Conservation (phyloP, 2,329 filamentous ascomycete species). For the Fusarium vanettenii region DNA sequence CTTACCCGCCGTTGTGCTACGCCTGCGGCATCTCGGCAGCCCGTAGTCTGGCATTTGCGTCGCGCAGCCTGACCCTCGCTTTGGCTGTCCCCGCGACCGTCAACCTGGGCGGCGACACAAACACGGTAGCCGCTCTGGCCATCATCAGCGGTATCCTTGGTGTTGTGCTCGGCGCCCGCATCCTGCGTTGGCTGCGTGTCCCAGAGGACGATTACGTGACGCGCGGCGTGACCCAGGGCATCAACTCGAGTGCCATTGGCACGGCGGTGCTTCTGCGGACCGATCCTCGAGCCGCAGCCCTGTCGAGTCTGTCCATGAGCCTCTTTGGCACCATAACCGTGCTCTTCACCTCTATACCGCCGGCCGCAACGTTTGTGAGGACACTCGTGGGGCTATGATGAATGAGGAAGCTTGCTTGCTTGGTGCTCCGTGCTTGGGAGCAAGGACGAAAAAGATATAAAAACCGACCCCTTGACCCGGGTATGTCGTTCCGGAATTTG, state of each 20-base stretch:
- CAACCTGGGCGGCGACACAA: slow-evolving; percentile 67
- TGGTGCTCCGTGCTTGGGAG: neutral
- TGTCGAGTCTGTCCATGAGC: slow-evolving; percentile 70
- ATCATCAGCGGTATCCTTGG: slow-evolving; percentile 71
- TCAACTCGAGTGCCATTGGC: slow-evolving; percentile 69
- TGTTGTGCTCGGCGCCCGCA: slow-evolving; percentile 63
- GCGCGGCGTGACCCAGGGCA: slow-evolving; percentile 70
- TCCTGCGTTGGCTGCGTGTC: slow-evolving; percentile 62
- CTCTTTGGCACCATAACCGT: slow-evolving; percentile 70
- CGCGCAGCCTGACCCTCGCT: slow-evolving; percentile 68
- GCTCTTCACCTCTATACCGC: slow-evolving; percentile 67
- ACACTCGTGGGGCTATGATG: slow-evolving; percentile 58
- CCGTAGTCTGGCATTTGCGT: slow-evolving; percentile 66
- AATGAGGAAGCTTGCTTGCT: neutral
- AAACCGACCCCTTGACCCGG: neutral
- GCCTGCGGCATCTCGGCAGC: slow-evolving; percentile 64
- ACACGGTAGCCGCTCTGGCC: slow-evolving; percentile 66
- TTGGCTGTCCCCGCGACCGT: slow-evolving; percentile 67
- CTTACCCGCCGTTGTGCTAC: slow-evolving; percentile 66
- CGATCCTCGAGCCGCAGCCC: slow-evolving; percentile 68
- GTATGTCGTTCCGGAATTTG: slow-evolving; percentile 1
- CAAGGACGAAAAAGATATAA: neutral
- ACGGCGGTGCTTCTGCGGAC: slow-evolving; percentile 67
- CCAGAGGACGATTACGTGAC: slow-evolving; percentile 73
- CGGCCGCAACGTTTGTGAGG: slow-evolving; percentile 60